Percentiles rank a stretch among this genome's conserved stretches.
phyloP scores from a whole-genome alignment of 306 rosid genomes.

The Begonia masoniana region DNA sequence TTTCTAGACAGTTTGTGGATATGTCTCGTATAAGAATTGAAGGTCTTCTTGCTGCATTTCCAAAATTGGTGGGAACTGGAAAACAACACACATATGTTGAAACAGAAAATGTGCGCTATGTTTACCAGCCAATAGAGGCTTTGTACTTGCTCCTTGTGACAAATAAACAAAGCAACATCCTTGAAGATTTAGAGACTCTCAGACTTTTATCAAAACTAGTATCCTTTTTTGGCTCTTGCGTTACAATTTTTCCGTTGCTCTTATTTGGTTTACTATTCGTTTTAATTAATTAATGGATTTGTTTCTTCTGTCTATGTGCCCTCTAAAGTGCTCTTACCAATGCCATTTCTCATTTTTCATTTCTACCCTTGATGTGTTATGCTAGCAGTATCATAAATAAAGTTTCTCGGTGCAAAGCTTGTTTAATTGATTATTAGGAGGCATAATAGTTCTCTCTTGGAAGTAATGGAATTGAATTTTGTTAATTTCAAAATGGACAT shows the following conservation, averaged over 20 bases:
- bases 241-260: constrained; percentile 6
- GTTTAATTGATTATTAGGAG: too few species aligned
- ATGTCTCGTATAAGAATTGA: constrained; percentile 94
- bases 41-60: constrained; percentile 97
- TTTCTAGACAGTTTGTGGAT: constrained; percentile 84
- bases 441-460: too few species aligned
- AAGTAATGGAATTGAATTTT: too few species aligned
- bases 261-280: not conserved
- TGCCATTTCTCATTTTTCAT: too few species aligned
- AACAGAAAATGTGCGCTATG: constrained; percentile 94
- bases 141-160: constrained; percentile 92
- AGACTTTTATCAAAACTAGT: constrained; percentile 91
- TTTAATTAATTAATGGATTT: too few species aligned
- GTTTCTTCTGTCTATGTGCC: too few species aligned
- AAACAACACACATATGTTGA: constrained; percentile 92
- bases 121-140: constrained; percentile 94
- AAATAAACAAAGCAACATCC: constrained; percentile 90
- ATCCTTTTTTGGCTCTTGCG: constrained; percentile 39
- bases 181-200: constrained; percentile 91
- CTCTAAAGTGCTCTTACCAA: too few species aligned
- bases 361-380: too few species aligned
- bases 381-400: too few species aligned
- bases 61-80: constrained; percentile 91
- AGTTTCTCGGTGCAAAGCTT: too few species aligned
- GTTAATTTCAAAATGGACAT: too few species aligned